Evolutionary conservation across 2,329 filamentous ascomycete species (phyloP).

Genomic region (Ophiostoma populinum): DNA sequence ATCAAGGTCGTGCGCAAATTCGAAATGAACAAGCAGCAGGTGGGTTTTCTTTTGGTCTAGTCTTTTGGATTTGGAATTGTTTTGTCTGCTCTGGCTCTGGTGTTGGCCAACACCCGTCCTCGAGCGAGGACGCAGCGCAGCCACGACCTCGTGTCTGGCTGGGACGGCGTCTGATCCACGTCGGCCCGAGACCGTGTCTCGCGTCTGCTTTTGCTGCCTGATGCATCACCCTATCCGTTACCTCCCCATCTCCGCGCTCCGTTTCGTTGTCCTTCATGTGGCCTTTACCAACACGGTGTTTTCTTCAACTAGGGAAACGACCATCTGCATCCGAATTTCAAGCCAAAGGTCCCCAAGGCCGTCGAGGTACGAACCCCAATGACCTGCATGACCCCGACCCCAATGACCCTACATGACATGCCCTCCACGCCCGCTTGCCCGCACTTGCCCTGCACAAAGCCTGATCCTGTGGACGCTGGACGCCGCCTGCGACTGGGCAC

Average conservation of each 20-base stretch:
- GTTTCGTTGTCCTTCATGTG: slow-evolving; percentile 10
- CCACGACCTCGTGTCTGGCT: no score
- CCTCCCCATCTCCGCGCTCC: neutral
- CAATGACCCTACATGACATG: no score
- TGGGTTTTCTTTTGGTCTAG: slow-evolving; percentile 35
- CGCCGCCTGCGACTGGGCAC: no score
- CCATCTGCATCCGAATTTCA: slow-evolving; percentile 91
- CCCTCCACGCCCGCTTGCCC: no score
- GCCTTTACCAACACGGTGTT: slow-evolving; percentile 32
- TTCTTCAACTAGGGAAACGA: slow-evolving; percentile 56
- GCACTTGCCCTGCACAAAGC: no score
- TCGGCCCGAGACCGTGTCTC: no score
- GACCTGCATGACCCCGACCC: no score
- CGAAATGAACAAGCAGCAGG: slow-evolving; percentile 98
- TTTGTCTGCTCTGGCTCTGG: slow-evolving; percentile 9
- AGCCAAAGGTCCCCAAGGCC: slow-evolving; percentile 73
- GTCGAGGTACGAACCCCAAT: slow-evolving; percentile 80
- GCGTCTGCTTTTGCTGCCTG: slow-evolving; percentile 9
- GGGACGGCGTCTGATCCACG: no score
- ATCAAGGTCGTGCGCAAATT: slow-evolving; percentile 99
- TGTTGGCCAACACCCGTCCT: no score
- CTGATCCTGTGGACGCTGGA: no score
- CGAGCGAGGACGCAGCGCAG: no score
- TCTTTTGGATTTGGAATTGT: neutral
- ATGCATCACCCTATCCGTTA: neutral